phyloP scores from a whole-genome alignment of 2,329 filamentous ascomycete genomes.

The Epichloe bromicola region DNA sequence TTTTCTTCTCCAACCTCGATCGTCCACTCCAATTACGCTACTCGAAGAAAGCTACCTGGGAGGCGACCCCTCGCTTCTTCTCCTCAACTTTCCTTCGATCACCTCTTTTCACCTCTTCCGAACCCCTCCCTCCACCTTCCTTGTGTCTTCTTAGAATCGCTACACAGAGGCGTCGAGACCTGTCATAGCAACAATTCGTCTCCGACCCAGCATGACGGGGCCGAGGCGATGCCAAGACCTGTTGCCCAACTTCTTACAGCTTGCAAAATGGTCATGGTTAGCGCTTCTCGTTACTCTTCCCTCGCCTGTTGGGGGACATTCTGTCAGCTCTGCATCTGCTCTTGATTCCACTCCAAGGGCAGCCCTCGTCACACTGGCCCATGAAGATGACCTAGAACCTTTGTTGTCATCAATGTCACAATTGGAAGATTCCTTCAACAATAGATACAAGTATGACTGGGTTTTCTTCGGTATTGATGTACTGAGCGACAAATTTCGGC shows the following conservation, averaged over 20 bases:
- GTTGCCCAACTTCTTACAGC: constrained; percentile 1
- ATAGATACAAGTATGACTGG: constrained; percentile 76
- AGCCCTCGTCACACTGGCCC: constrained; percentile 19
- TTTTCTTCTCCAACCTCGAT: constrained; percentile 1
- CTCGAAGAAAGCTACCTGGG: neutral
- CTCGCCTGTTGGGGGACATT: constrained; percentile 8
- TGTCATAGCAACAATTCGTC: constrained; percentile 4
- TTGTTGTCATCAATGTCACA: constrained; percentile 40
- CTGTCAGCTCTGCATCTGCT: constrained; percentile 5
- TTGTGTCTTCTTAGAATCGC: neutral
- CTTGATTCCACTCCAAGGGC: constrained; percentile 16
- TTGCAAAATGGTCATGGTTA: constrained; percentile 5
- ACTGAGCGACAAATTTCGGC: constrained; percentile 67
- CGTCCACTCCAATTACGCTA: neutral
- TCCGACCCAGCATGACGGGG: constrained; percentile 6
- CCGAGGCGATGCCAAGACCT: neutral
- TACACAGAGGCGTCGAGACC: neutral
- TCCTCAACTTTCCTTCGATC: neutral
- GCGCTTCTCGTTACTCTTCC: constrained; percentile 1
- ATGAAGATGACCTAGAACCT: constrained; percentile 18
- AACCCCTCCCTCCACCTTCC: neutral
- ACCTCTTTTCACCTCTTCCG: neutral
- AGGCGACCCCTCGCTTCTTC: neutral
- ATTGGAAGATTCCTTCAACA: constrained; percentile 48
- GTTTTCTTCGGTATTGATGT: constrained; percentile 75